Conservation (phyloP, 768 basidiomycete species). For the Trametes coccinea region DNA sequence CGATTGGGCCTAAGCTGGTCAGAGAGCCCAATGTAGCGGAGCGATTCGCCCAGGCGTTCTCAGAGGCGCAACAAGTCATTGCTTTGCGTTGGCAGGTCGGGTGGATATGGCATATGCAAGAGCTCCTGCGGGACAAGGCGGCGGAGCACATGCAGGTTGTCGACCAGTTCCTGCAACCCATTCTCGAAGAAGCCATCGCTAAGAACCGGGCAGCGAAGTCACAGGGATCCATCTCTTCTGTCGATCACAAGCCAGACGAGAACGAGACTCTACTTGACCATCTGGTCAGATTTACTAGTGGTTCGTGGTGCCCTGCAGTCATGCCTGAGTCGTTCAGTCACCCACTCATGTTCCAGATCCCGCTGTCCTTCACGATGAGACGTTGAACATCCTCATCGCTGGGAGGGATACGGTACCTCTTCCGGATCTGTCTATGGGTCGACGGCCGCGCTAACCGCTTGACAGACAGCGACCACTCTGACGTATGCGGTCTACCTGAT, state of each 20-base stretch:
- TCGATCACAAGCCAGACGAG: slow-evolving; percentile 20
- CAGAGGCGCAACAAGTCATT: slow-evolving; percentile 34
- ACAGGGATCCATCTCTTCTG: neutral
- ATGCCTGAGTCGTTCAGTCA: neutral
- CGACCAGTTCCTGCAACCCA: slow-evolving; percentile 40
- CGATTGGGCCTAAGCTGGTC: neutral
- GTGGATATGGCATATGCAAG: slow-evolving; percentile 42
- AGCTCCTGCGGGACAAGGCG: slow-evolving; percentile 37
- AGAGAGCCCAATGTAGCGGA: slow-evolving; percentile 10
- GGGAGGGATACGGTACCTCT: slow-evolving; percentile 36
- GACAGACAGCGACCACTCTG: slow-evolving; percentile 35
- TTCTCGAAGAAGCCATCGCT: slow-evolving; percentile 34
- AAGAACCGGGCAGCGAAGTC: slow-evolving; percentile 8
- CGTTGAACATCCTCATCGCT: slow-evolving; percentile 37
- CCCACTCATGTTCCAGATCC: slow-evolving; percentile 25
- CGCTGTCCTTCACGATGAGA: slow-evolving; percentile 35
- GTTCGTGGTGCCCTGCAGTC: slow-evolving; percentile 25
- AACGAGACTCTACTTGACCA: slow-evolving; percentile 44
- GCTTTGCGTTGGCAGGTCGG: slow-evolving; percentile 33
- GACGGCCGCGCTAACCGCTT: neutral
- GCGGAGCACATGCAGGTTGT: slow-evolving; percentile 40
- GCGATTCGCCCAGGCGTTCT: slow-evolving; percentile 31
- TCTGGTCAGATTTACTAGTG: slow-evolving; percentile 39
- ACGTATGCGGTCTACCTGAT: slow-evolving; percentile 38
- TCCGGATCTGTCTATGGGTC: neutral